Evolutionary conservation across 164 flowering plant species (phyloP).

Genomic region (Stephania japonica): DNA sequence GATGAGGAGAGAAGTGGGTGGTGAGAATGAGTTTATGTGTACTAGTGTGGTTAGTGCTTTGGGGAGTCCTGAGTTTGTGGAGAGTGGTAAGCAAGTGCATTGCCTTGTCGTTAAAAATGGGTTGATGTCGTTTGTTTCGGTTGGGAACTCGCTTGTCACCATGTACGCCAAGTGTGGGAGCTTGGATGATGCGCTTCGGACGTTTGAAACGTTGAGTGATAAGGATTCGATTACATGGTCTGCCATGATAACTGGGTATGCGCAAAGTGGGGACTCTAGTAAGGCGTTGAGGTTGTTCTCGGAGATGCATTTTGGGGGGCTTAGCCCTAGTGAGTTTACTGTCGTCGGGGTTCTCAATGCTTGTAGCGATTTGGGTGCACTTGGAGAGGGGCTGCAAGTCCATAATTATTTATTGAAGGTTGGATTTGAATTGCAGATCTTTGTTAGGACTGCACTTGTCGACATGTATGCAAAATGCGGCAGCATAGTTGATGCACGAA

Average conservation of each 20-base stretch:
- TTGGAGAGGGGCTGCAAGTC: conserved; percentile 52
- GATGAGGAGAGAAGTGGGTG: conserved; percentile 33
- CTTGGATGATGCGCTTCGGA: conserved; percentile 40
- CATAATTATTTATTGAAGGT: conserved; percentile 57
- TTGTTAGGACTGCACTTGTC: conserved; percentile 56
- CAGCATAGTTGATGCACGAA: conserved; percentile 47
- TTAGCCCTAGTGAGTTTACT: conserved; percentile 70
- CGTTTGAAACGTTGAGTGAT: conserved; percentile 38
- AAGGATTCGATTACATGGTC: conserved; percentile 86
- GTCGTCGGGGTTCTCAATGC: conserved; percentile 84
- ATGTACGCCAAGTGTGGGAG: conserved; percentile 66
- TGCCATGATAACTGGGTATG: conserved; percentile 78
- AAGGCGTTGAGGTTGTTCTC: conserved; percentile 58
- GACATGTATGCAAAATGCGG: conserved; percentile 92
- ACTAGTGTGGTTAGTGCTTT: conserved; percentile 65
- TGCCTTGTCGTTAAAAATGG: conserved; percentile 47
- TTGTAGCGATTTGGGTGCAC: conserved; percentile 48
- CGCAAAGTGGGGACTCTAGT: conserved; percentile 54
- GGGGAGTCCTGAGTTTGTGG: conserved; percentile 25
- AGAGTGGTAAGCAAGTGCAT: conserved; percentile 48
- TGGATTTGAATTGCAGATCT: conserved; percentile 59
- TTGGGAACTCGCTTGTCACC: conserved; percentile 59
- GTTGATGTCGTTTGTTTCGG: conserved; percentile 38
- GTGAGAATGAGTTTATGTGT: conserved; percentile 49
- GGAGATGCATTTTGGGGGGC: conserved; percentile 47